Evolutionary conservation across 495 filamentous ascomycete genomes (phyloP).

Genomic region (Talaromyces wortmannii): DNA sequence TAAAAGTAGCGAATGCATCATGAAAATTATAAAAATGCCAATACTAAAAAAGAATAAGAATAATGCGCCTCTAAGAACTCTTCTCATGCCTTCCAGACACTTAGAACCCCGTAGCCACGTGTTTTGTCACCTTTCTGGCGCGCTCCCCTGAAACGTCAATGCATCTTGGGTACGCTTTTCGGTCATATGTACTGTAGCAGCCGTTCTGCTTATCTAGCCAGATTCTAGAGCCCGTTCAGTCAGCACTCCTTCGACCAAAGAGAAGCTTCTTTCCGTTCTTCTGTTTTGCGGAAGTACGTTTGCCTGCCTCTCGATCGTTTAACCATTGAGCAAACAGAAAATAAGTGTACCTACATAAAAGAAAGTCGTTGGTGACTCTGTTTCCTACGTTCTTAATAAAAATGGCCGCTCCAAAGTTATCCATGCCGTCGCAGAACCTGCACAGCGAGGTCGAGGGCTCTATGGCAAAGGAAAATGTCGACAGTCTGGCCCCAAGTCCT

Average conservation of each 20-base stretch:
- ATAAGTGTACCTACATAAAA: not conserved
- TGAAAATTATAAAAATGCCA: not conserved
- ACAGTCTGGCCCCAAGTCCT: not conserved
- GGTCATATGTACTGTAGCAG: not conserved
- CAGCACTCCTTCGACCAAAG: not conserved
- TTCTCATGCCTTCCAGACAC: not conserved
- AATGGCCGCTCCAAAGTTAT: not conserved
- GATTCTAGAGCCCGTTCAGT: not conserved
- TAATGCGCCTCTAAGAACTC: not conserved
- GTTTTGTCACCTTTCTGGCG: not conserved
- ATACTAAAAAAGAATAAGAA: not conserved
- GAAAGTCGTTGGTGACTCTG: not conserved
- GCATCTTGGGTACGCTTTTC: not conserved
- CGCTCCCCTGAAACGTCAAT: not conserved
- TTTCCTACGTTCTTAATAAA: not conserved
- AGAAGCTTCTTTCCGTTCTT: not conserved
- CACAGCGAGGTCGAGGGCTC: not conserved
- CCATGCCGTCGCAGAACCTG: not conserved
- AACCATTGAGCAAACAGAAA: not conserved
- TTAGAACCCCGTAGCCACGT: not conserved
- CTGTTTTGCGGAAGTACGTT: not conserved
- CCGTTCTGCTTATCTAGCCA: not conserved
- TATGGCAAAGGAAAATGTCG: not conserved
- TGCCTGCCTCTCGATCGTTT: not conserved
- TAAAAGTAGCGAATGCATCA: not conserved